Percentiles rank a stretch among this genome's conserved stretches.
These are phyloP conservation scores for Kluyveromyces nonfermentans DNA, from an alignment of 805 yeast species.

Conservation along the genomic window DNA sequence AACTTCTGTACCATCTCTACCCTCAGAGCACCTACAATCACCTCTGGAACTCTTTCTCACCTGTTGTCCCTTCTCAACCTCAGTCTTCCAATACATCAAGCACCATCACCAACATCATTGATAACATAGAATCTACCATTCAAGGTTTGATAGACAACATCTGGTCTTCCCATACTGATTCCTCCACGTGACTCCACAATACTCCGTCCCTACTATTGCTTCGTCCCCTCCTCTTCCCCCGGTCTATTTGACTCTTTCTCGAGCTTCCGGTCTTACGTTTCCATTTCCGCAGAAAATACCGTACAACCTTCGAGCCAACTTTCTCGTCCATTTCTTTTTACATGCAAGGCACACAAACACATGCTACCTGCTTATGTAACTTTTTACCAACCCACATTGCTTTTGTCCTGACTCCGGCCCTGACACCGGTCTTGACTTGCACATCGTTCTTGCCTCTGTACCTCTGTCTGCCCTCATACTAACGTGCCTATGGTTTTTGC, in stretches of 20 bases:
- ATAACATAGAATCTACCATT: background rate
- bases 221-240: background rate
- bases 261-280: background rate
- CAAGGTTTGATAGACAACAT: background rate
- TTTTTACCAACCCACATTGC: background rate
- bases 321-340: background rate
- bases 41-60: conserved; percentile 2
- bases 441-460: no score
- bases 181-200: background rate
- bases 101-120: background rate
- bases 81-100: background rate
- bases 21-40: background rate
- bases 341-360: background rate
- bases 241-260: background rate
- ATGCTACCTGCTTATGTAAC: background rate
- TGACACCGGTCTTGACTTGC: no score
- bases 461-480: no score
- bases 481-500: no score
- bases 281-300: background rate
- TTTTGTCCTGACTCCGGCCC: background rate
- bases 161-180: background rate
- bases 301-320: background rate
- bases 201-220: no score
- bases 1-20: background rate
- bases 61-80: background rate